Conservation (phyloP, 2,329 filamentous ascomycete genomes). For the Amylocarpus encephaloides region DNA sequence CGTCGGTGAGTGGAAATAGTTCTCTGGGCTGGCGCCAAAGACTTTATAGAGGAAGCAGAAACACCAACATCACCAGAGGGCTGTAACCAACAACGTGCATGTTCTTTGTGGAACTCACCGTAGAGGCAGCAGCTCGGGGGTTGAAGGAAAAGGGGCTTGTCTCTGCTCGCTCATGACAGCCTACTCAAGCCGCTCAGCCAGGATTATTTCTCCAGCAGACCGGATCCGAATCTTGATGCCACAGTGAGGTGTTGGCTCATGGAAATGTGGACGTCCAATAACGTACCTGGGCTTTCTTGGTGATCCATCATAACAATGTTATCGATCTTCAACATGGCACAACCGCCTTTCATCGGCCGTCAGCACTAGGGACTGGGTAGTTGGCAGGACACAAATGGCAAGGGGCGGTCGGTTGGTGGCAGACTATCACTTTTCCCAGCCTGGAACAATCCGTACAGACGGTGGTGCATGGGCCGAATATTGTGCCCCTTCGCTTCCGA, state of each 20-base stretch:
- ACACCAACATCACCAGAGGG: neutral
- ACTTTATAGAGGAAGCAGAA: neutral
- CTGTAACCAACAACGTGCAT: constrained; percentile 1
- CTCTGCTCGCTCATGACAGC: neutral
- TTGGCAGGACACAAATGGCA: too few relatives aligned
- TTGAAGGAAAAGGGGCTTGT: neutral
- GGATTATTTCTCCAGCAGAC: constrained; percentile 1
- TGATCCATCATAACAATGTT: neutral
- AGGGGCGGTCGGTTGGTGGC: too few relatives aligned
- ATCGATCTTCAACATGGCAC: neutral
- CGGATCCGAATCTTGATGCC: constrained; percentile 1
- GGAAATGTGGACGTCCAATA: neutral
- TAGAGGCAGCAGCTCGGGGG: neutral
- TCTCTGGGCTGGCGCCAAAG: neutral
- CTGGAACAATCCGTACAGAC: too few relatives aligned
- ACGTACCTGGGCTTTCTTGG: neutral
- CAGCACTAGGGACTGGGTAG: too few relatives aligned
- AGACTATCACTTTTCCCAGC: too few relatives aligned
- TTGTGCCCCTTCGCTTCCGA: too few relatives aligned
- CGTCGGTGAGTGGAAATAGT: neutral
- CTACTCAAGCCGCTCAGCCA: neutral
- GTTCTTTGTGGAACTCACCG: neutral
- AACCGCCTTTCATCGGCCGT: too few relatives aligned
- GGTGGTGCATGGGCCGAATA: too few relatives aligned
- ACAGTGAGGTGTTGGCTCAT: neutral